Percentiles rank a stretch among this genome's conserved stretches.
phyloP scores from a whole-genome alignment of 2,329 filamentous ascomycete species.

The Paraconiothyrium sp. region DNA sequence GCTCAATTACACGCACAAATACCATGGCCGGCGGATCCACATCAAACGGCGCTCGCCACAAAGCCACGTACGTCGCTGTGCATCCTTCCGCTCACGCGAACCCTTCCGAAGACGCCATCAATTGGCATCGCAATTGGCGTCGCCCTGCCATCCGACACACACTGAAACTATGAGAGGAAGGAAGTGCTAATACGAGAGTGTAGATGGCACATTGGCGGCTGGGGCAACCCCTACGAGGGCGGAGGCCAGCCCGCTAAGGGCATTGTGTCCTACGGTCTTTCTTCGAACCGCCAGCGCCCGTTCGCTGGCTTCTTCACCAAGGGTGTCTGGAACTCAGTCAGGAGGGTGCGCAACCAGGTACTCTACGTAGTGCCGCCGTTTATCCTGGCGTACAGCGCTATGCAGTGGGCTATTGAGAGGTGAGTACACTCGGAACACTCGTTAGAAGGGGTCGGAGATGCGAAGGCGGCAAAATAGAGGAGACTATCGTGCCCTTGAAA shows the following conservation, averaged over 20 bases:
- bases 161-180: not conserved
- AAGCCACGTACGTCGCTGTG: constrained; percentile 39
- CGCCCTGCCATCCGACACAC: constrained; percentile 18
- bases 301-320: constrained; percentile 80
- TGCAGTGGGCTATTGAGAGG: constrained; percentile 93
- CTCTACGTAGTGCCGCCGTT: constrained; percentile 88
- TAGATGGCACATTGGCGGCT: constrained; percentile 50
- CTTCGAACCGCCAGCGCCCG: constrained; percentile 88
- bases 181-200: not conserved
- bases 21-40: constrained; percentile 45
- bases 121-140: constrained; percentile 18
- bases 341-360: constrained; percentile 84
- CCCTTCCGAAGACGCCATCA: constrained; percentile 18
- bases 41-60: constrained; percentile 36
- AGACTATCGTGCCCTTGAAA: not conserved
- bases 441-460: not conserved
- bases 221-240: constrained; percentile 52
- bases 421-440: constrained; percentile 59
- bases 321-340: constrained; percentile 95
- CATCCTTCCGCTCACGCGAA: constrained; percentile 13
- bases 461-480: not conserved
- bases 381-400: constrained; percentile 78
- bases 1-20: constrained; percentile 20
- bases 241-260: constrained; percentile 64
- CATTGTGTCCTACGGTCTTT: constrained; percentile 76